phyloP scores from a whole-genome alignment of 495 filamentous ascomycete genomes.

The Darksidea phi region DNA sequence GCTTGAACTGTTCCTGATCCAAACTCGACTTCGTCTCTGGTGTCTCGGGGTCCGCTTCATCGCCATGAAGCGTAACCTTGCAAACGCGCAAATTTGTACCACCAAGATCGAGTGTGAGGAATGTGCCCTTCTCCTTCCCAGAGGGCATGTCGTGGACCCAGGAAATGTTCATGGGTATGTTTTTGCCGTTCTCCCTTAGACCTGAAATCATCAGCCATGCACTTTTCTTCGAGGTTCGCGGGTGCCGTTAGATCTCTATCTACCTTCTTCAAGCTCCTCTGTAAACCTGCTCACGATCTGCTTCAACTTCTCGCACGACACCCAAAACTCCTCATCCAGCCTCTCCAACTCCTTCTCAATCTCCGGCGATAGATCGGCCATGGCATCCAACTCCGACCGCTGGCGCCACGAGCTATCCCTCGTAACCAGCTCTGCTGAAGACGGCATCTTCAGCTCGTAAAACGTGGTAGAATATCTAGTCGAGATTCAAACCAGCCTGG shows the following conservation, averaged over 20 bases:
- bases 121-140: constrained; percentile 61
- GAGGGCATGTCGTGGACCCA: constrained; percentile 7
- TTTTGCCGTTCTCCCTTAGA: neutral
- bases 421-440: neutral
- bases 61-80: constrained; percentile 83
- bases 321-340: constrained; percentile 19
- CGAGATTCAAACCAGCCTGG: neutral
- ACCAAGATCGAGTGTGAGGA: constrained; percentile 92
- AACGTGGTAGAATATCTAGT: neutral
- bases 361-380: constrained; percentile 15
- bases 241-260: neutral
- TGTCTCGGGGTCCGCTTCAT: constrained; percentile 49
- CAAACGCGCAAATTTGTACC: constrained; percentile 97
- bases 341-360: constrained; percentile 3
- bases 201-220: neutral
- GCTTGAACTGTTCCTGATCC: constrained; percentile 93
- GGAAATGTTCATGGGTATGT: constrained; percentile 10
- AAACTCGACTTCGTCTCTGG: constrained; percentile 81
- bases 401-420: constrained; percentile 14
- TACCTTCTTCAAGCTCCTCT: constrained; percentile 15
- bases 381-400: constrained; percentile 5
- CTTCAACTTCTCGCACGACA: constrained; percentile 4
- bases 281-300: constrained; percentile 6
- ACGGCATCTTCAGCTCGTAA: neutral
- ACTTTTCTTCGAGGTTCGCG: neutral